phyloP scores from a whole-genome alignment of 768 basidiomycete species.

The Lactarius pseudohatsudake region DNA sequence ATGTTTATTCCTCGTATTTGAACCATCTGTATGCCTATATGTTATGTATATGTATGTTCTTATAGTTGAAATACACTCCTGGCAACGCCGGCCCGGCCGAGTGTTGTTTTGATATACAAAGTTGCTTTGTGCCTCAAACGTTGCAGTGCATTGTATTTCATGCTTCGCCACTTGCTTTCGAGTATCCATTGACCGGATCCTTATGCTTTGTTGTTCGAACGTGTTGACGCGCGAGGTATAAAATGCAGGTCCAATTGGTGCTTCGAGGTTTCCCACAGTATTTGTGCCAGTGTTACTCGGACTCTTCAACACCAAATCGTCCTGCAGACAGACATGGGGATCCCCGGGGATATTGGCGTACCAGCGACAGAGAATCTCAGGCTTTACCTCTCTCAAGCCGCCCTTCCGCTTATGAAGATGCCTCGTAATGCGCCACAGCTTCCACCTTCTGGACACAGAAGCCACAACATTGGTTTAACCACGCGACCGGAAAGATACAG shows the following conservation, averaged over 20 bases:
- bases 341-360: slow-evolving; percentile 26
- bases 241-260: background rate
- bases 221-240: slow-evolving; percentile 6
- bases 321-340: slow-evolving; percentile 7
- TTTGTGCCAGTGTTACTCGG: background rate
- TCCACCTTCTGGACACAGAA: slow-evolving; percentile 28
- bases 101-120: background rate
- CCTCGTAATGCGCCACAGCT: slow-evolving; percentile 19
- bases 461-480: slow-evolving; percentile 21
- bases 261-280: background rate
- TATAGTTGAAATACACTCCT: background rate
- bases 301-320: slow-evolving; percentile 5
- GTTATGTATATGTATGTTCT: background rate
- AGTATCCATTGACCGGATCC: background rate
- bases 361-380: slow-evolving; percentile 27
- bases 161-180: background rate
- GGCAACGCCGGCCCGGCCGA: too few species aligned
- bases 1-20: slow-evolving; percentile 26
- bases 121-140: slow-evolving; percentile 15
- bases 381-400: slow-evolving; percentile 24
- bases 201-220: slow-evolving; percentile 1
- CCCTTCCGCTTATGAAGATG: slow-evolving; percentile 25
- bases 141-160: slow-evolving; percentile 3
- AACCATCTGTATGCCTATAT: background rate
- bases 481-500: slow-evolving; percentile 25